Percentiles rank a stretch among this genome's conserved stretches.
These are phyloP conservation scores for Mortierella claussenii DNA, from an alignment of 192 early-diverging fungal genomes.

Conservation along the genomic window DNA sequence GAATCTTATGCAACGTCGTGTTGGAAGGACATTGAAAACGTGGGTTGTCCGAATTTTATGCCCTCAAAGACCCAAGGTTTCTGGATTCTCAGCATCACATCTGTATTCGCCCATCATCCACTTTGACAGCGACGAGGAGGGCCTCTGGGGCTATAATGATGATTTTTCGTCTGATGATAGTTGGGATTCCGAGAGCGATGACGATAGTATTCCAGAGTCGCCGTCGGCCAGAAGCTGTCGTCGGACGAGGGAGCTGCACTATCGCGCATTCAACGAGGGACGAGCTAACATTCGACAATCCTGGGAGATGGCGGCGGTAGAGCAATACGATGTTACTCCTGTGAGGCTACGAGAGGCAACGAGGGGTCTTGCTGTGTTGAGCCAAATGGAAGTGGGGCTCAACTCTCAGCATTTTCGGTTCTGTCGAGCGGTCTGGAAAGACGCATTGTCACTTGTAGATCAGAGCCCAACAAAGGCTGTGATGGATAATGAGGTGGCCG, in stretches of 20 bases:
- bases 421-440: conserved; percentile 23
- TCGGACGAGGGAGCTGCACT: too few relatives aligned
- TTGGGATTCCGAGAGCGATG: too few relatives aligned
- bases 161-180: not conserved
- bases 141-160: not conserved
- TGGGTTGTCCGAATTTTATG: conserved; percentile 28
- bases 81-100: conserved; percentile 1
- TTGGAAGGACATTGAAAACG: conserved; percentile 13
- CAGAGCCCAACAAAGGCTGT: not conserved
- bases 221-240: too few relatives aligned
- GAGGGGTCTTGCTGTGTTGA: conserved; percentile 11
- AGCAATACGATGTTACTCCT: conserved; percentile 21
- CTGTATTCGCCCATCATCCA: conserved; percentile 19
- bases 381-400: conserved; percentile 11
- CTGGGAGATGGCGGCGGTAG: not conserved
- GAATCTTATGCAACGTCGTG: conserved; percentile 2
- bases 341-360: conserved; percentile 14
- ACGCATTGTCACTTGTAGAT: conserved; percentile 10
- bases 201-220: too few relatives aligned
- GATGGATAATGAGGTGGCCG: not conserved
- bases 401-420: conserved; percentile 24
- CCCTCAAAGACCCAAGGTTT: conserved; percentile 15
- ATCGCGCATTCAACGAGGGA: too few relatives aligned
- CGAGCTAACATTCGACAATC: not conserved
- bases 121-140: conserved; percentile 26